Evolutionary conservation across 345 rosid genomes (phyloP), one percentile per base, ranked within the genome.

Genomic region (Dimocarpus longan): DNA sequence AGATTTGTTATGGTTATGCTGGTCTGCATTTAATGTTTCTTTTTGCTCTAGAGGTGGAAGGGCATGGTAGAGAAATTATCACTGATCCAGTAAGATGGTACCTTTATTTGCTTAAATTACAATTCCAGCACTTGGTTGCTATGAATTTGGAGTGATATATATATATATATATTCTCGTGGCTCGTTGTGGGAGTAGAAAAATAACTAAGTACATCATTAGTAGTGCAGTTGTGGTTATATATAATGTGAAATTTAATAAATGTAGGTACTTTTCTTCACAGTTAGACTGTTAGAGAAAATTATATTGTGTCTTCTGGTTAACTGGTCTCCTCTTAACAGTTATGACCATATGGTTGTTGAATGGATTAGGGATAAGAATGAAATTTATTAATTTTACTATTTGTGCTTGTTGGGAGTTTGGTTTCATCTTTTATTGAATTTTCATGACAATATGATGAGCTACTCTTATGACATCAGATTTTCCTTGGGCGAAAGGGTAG

Each of bases 361-460:
- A 46, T 46, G 52, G 8, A 46, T 46, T 46, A 11, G 8, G 2
- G 52, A 46, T 32, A 32, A 32, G 37, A 32, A 32, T 32, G 37
- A 32, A 32, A 46, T 1, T 46, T 46, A 46, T 46, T 46, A 8
- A 46, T 7, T 46, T 46, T 7, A 46, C 12, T 46, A 11, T 46
- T 6, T 46, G 52, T 46, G 43, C 40, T 66, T 59, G 60, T 57
- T 15, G 66, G 69, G 73, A 54, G 50, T 68, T 76, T 68, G 59
- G 56, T 32, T 42, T 57, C 63, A n/a, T 39, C 46, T 43, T 46
- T 46, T 59, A 57, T 15, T 60, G 59, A 40, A 48, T 28, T 9
- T 63, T 63, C 8, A 10, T 12, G 43, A 16, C 5, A 66, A 28
- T 39, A 26, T 66, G 19, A 37, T 21, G 8, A 28, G 21, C 43